A percentile compares a stretch with the other conserved stretches of the same genome.
Evolutionary conservation across 1,139 yeast species (phyloP).

Genomic region (Chernovozyma sophiae-reginae): DNA sequence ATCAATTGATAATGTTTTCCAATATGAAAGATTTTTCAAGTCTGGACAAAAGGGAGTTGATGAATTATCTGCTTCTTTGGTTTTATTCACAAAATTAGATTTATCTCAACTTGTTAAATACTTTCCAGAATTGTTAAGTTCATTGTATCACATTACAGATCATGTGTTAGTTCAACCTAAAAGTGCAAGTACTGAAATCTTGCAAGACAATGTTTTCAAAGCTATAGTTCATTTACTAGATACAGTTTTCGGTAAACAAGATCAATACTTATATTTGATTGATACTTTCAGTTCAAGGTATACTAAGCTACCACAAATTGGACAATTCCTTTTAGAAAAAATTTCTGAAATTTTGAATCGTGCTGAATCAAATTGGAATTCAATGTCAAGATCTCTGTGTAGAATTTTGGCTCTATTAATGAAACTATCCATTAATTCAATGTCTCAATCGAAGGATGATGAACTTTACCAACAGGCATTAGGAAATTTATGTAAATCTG

Average conservation of each 20-base stretch:
- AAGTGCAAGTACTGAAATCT: slow-evolving; percentile 28
- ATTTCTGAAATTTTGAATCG: slow-evolving; percentile 45
- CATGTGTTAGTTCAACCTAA: slow-evolving; percentile 19
- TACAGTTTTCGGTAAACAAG: slow-evolving; percentile 62
- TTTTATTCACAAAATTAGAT: slow-evolving; percentile 40
- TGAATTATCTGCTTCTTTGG: slow-evolving; percentile 39
- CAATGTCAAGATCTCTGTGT: slow-evolving; percentile 60
- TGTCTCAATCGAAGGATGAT: slow-evolving; percentile 17
- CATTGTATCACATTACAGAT: slow-evolving; percentile 41
- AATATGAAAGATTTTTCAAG: slow-evolving; percentile 49
- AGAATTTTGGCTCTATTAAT: slow-evolving; percentile 53
- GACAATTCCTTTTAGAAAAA: slow-evolving; percentile 45
- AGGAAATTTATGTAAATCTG: slow-evolving; percentile 33
- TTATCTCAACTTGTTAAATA: slow-evolving; percentile 47
- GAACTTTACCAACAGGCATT: slow-evolving; percentile 31
- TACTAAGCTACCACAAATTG: slow-evolving; percentile 44
- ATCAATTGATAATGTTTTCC: slow-evolving; percentile 54
- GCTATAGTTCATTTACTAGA: slow-evolving; percentile 60
- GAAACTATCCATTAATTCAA: slow-evolving; percentile 33
- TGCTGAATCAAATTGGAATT: slow-evolving; percentile 56
- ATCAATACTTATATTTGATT: slow-evolving; percentile 55
- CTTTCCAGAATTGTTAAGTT: slow-evolving; percentile 48
- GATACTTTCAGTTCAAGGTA: slow-evolving; percentile 41
- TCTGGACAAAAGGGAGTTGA: slow-evolving; percentile 41
- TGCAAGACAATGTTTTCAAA: slow-evolving; percentile 43